Evolutionary conservation across 768 basidiomycete species (phyloP), one percentile per base, ranked within the genome.

Genomic region (Ephemerocybe angulata): DNA sequence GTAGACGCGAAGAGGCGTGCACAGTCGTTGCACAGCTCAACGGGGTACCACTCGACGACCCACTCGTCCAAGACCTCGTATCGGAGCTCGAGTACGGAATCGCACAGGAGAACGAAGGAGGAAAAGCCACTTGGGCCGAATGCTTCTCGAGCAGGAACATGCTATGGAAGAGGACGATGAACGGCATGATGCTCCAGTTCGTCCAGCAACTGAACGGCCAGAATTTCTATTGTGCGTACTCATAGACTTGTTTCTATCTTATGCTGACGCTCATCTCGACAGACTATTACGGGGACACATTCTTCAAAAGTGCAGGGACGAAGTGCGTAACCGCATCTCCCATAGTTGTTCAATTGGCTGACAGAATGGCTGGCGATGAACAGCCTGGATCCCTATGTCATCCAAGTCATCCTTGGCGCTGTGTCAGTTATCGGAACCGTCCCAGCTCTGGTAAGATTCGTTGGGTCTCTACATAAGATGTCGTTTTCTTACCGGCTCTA

Each of bases 161-260:
- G 62, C 67, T 90, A 40, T 88, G 86, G 82, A 86, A 84, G 67
- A 78, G 89, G 52, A 90, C 88, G 13, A 65, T 74, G 30, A 90
- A 89, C 56, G 87, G 88, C n/a, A 87, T 88, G 84, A 87, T 88
- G 84, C 67, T 88, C 41, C 87, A 88, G 59, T 89, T 90, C 63
- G 82, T 91, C 50, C 88, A 90, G 60, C 88, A 90, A 60, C 68
- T 90, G 28, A 87, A 90, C 55, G 88, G 87, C 13, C 88, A 91
- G 67, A 90, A 88, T 65, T 89, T 88, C 69, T 88, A 87, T 67
- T 87, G 86, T 87, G 58, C 58, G 81, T 67, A 6, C 5, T 33
- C 50, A 22, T 25, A n/a, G 30, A 37, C 21, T 33, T 13, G 27
- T 6, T 50, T 37, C 28, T 30, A 4, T 28, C 0, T 12, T 41